Percentiles rank a stretch among this genome's conserved stretches.
Conservation (phyloP, 768 basidiomycete species). For the Mycena kentingensis region DNA sequence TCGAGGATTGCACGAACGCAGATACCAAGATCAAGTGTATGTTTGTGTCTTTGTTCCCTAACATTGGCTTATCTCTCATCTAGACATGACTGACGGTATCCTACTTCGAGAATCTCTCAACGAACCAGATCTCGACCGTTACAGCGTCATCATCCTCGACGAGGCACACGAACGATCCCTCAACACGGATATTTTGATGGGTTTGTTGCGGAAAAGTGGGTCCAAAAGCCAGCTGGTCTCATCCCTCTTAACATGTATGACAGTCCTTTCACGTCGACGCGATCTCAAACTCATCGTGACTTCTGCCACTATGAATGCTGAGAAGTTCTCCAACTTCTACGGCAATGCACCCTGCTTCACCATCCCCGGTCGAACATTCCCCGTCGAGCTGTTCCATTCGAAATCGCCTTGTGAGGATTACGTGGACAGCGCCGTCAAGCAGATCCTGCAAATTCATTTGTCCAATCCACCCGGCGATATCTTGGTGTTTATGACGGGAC, state of each 20-base stretch:
- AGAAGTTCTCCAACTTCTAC: constrained; percentile 97
- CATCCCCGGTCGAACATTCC: constrained; percentile 91
- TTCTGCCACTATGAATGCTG: constrained; percentile 99
- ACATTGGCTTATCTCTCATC: constrained; percentile 1
- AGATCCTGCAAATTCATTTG: constrained; percentile 94
- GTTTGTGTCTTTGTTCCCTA: constrained; percentile 27
- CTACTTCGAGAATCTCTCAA: constrained; percentile 97
- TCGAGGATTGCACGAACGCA: constrained; percentile 94
- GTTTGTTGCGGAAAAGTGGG: constrained; percentile 88
- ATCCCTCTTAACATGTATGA: constrained; percentile 5
- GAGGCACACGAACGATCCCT: constrained; percentile 98
- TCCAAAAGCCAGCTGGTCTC: constrained; percentile 5
- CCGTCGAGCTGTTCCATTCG: constrained; percentile 93
- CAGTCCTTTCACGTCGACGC: constrained; percentile 84
- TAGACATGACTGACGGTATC: constrained; percentile 99
- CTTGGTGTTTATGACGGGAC: constrained; percentile 98
- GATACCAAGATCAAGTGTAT: constrained; percentile 97
- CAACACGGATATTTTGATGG: constrained; percentile 98
- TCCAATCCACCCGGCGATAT: constrained; percentile 93
- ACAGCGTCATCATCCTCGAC: constrained; percentile 97
- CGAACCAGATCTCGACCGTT: constrained; percentile 96
- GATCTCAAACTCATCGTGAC: constrained; percentile 97
- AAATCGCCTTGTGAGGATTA: constrained; percentile 99
- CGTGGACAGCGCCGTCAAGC: constrained; percentile 97
- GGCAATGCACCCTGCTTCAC: constrained; percentile 94